Base-by-base conservation (phyloP, 2,329 filamentous ascomycete genomes). In the Colletotrichum sp. region DNA sequence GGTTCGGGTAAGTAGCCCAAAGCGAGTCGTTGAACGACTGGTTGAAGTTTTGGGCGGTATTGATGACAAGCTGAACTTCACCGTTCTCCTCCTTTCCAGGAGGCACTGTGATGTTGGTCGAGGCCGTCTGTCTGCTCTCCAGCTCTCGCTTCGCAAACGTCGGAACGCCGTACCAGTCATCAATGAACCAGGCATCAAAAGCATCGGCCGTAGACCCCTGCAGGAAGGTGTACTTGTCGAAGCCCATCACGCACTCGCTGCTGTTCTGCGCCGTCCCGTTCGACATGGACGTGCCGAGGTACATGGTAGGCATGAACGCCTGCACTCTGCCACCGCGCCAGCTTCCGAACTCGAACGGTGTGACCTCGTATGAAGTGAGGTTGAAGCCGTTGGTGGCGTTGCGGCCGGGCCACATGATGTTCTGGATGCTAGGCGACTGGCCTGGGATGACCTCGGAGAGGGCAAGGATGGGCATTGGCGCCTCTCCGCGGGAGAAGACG, bases 291-390 rank as follows among this genome's bases (percentile, higher is more conserved):
- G 82, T 83, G 8, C 83, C 83, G 0, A 84, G 72, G 26, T 78
- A 83, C 34, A 79, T 67, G 0, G 80, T 83, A 0, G 81, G 74
- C 24, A 81, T 80, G 30, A 84, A 84, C 0, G 78, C 81, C 26
- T 82, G 81, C 1, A 82, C 77, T 3, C 82, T 71, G 0, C 81
- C 80, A 2, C 82, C 83, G 5, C 71, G 63, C 82, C 83, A 84
- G 30, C 80, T 80, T 9, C 83, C 83, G 26, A 84, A 83, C 63
- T 84, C 82, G 52, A 81, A 84, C 0, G 83, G 82, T 0, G 79
- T 84, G 1, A 84, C 78, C 62, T 84, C 83, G 63, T 83, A 84
- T 3, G 82, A 79, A 0, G 84, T 82, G 4, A 82, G 55, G 26
- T 83, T 82, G 75, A 82, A 83, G 16, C 78, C 78, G 0, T 81